Evolutionary conservation across 2,329 filamentous ascomycete genomes (phyloP), one percentile per base, ranked within the genome.

Genomic region (Waltergamsia citrina): DNA sequence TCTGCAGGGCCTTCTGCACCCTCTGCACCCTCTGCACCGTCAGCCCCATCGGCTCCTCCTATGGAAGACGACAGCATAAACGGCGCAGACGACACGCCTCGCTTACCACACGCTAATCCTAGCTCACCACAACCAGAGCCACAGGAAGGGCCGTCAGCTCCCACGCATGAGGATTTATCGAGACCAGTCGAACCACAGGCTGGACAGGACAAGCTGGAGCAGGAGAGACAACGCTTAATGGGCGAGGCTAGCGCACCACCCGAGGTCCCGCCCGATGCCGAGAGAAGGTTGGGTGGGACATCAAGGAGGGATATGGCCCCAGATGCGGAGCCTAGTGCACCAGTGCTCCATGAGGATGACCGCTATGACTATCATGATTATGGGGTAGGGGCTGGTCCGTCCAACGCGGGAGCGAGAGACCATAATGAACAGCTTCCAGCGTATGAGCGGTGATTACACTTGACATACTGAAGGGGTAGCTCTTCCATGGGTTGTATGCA

Each of bases 181-280:
- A 43, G 36, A 8, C 43, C 44, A 5, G 41, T 51, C 16, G 6
- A 15, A 41, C 59, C 4, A 63, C 57, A 8, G 41, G 35, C 34
- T 11, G 84, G 22, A 9, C 20, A 92, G 36, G 88, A 93, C 53
- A 92, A 93, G 53, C 77, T 80, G 45, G 85, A 93, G 51, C 61
- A 86, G 6, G 82, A 88, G 51, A 67, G 78, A 15, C 70, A 63
- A 36, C 65, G 78, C 24, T 54, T 85, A n/a, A 61, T 82, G 39
- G 61, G 67, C 33, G 70, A 81, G 46, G 74, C 73, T 7, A 82
- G 78, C 51, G 72, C 74, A 7, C 80, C 80, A 5, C 69, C 69
- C 4, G 65, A 69, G 9, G 69, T 75, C 29, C 69, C 70, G 0
- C 64, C 69, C 5, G 72, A 77, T 41, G 64, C 63, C 38, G 62